Evolutionary conservation across 495 filamentous ascomycete genomes (phyloP), one percentile per base, ranked within the genome.

Genomic region (Copromyces sp.): DNA sequence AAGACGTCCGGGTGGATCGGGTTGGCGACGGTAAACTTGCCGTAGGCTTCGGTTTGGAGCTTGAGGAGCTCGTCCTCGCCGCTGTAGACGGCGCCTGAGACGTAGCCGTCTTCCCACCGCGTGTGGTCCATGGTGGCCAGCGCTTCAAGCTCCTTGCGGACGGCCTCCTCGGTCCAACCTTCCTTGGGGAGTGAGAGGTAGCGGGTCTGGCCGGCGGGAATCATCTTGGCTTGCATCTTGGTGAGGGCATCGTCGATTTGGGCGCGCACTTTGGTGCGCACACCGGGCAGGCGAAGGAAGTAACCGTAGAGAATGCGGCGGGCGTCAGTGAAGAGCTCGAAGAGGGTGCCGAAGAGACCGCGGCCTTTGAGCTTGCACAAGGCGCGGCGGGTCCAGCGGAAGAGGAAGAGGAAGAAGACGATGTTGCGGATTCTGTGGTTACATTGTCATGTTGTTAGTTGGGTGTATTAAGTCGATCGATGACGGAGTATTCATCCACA

Each of bases 1-100:
- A 99, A 99, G 44, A 98, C 94, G 84, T 99, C 95, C 40, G 95
- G 95, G 83, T 99, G 95, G 75, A 99, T 92, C n/a, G 95, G 95
- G 81, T 99, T 99, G n/a, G 92, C 86, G 17, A 98, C 95, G 68
- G 93, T 94, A 79, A 99, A 99, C 79, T 90, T 91, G 42, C 91
- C 90, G 81, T 94, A 98, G 9, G 95, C 95, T 79, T 97, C 93
- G 16, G 91, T 90, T 83, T 99, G 95, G 20, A 99, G 83, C 79
- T 91, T 89, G 74, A 93, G 82, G 72, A 99, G 81, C 17, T 93
- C 90, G 69, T 94, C 85, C 71, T 96, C 95, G 69, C 96, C 95
- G 78, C 97, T 94, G 80, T 99, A 99, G 38, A 99, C 95, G 29
- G 95, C 95, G 69, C 95, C 95, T 71, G 93, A 96, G 47, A 99